These are phyloP conservation scores for Aureobasidium sp. DNA, from an alignment of 2,329 filamentous ascomycete genomes.

Conservation along the genomic window DNA sequence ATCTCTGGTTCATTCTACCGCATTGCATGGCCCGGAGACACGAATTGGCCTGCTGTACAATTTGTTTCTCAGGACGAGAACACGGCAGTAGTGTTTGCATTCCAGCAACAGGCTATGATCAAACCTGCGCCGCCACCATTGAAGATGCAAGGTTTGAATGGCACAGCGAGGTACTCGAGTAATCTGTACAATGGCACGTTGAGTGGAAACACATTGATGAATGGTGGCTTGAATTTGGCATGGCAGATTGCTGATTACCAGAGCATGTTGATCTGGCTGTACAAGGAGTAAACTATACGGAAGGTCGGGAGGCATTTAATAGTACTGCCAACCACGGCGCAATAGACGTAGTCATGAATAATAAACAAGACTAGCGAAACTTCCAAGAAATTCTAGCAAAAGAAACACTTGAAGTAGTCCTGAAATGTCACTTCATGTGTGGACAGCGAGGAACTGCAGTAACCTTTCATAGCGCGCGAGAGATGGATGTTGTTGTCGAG, in stretches of 20 bases:
- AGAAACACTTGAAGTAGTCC: too few relatives aligned
- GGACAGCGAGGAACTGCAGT: too few relatives aligned
- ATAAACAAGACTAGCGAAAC: too few relatives aligned
- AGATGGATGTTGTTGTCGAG: too few relatives aligned
- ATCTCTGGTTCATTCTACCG: conserved; percentile 55
- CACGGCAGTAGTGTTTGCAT: conserved; percentile 52
- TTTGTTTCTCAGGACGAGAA: conserved; percentile 49
- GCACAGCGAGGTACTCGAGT: conserved; percentile 44
- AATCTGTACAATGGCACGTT: conserved; percentile 47
- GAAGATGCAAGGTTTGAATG: conserved; percentile 51
- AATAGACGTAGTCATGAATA: too few relatives aligned
- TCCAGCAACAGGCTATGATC: conserved; percentile 49
- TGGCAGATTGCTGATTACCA: conserved; percentile 48
- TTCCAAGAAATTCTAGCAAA: too few relatives aligned
- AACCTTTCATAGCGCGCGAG: too few relatives aligned
- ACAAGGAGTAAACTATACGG: conserved; percentile 33
- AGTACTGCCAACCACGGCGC: too few relatives aligned
- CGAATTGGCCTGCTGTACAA: conserved; percentile 56
- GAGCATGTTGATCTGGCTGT: conserved; percentile 51
- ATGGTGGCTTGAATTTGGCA: conserved; percentile 49
- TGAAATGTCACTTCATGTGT: too few relatives aligned
- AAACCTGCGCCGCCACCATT: conserved; percentile 50
- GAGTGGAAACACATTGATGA: conserved; percentile 57
- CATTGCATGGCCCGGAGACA: conserved; percentile 50
- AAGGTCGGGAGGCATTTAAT: too few relatives aligned